Base-by-base conservation (phyloP, 345 rosid genomes). In the Draba incana region DNA sequence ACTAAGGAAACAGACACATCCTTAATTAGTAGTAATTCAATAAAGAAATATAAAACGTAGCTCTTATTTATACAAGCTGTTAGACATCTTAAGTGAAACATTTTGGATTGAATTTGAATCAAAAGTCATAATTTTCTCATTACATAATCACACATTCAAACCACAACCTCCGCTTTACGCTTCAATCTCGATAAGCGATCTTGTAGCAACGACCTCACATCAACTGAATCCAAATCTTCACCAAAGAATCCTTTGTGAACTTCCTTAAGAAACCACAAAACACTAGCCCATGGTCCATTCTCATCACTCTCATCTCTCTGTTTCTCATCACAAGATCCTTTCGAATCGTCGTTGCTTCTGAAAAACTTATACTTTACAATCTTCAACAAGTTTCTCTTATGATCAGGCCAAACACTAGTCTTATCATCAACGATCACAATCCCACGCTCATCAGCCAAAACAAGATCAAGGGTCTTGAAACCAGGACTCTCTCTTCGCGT, bases 281-380 rank as follows among this genome's bases (percentile, higher is more conserved):
- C 57, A 80, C 51, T 61, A 74, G 79, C 56, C 80, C 83, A 8
- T 6, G 49, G 27, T 68, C 66, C 69, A 68, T 84, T 5, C 23
- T 14, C 64, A 35, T 66, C 83, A 77, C 83, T 66, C 81, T 79
- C 16, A 79, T 81, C 47, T 81, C 81, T 77, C 82, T 82, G 5
- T 81, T 20, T 20, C 20, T 20, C 20, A 28, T 28, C 30, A 3
- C 3, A 30, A 25, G 13, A 3, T 23, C 30, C 13, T 24, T 16
- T 10, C 6, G 4, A 2, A 57, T 23, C 41, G 4, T n/a, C 24
- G 27, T 45, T 14, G 23, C 12, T 14, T 33, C n/a, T 25, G 16
- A 52, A 27, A 87, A 86, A 67, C 4, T 28, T 16, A 87, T 78
- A 69, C 78, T 62, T 58, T 61, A 57, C 42, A 81, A 76, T 25